phyloP scores from a whole-genome alignment of 768 basidiomycete genomes.

The Lepiota brunneoincarnata region DNA sequence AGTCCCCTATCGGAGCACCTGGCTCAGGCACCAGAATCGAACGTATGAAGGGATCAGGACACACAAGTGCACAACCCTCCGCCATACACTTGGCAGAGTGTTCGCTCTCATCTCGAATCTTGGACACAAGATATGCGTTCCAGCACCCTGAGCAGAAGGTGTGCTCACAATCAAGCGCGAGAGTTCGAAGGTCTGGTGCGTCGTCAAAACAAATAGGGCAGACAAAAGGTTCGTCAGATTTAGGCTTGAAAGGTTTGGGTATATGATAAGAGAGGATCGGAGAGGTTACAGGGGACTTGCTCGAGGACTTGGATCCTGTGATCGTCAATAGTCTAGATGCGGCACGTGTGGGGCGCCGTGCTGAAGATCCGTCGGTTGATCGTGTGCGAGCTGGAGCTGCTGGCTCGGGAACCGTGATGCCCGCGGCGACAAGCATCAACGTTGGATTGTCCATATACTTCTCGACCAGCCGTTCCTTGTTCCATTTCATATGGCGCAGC shows the following conservation, averaged over 20 bases:
- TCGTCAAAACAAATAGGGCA: conserved; percentile 97
- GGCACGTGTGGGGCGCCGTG: conserved; percentile 33
- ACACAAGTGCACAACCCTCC: conserved; percentile 66
- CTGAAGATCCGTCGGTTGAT: conserved; percentile 19
- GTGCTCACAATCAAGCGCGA: conserved; percentile 81
- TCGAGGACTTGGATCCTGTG: conserved; percentile 28
- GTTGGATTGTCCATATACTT: conserved; percentile 94
- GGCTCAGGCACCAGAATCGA: conserved; percentile 43
- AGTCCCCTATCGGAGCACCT: conserved; percentile 21
- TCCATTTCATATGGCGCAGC: conserved; percentile 86
- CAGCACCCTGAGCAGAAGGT: conserved; percentile 84
- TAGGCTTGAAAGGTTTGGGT: conserved; percentile 28
- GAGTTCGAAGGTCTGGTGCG: conserved; percentile 50
- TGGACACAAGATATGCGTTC: conserved; percentile 73
- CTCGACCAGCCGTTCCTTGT: conserved; percentile 94
- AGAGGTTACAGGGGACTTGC: conserved; percentile 22
- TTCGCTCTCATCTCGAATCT: conserved; percentile 83
- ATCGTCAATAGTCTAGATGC: conserved; percentile 34
- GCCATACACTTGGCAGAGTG: conserved; percentile 76
- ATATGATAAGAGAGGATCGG: conserved; percentile 16
- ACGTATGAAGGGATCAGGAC: conserved; percentile 61
- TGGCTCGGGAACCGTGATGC: conserved; percentile 48
- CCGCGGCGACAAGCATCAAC: conserved; percentile 69
- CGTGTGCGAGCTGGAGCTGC: conserved; percentile 31
- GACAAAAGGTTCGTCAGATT: conserved; percentile 55